Evolutionary conservation across 78 protist species (phyloP).

Genomic region (Dictyostelium citrinum): DNA sequence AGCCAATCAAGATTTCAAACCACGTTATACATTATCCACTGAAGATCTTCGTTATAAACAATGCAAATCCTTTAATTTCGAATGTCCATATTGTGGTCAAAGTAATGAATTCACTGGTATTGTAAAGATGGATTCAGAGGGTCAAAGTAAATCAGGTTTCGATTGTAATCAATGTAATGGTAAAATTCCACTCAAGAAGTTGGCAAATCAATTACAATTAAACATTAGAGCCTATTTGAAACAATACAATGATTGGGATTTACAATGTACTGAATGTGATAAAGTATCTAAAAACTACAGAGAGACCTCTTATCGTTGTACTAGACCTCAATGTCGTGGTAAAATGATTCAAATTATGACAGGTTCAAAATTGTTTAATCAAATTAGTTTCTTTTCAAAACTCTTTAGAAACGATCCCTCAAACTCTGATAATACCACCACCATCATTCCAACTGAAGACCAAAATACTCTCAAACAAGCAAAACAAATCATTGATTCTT

Average conservation of each 20-base stretch:
- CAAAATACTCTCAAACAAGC: slow-evolving; percentile 7
- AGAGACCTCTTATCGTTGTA: neutral
- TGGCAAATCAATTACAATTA: neutral
- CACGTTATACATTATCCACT: neutral
- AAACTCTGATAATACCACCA: neutral
- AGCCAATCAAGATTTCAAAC: neutral
- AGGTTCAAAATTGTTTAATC: neutral
- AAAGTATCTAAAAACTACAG: slow-evolving; percentile 8
- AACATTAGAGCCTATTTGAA: neutral
- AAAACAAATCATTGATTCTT: neutral
- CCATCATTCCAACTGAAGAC: neutral
- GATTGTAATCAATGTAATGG: neutral
- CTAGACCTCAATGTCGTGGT: neutral
- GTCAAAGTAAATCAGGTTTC: slow-evolving; percentile 10
- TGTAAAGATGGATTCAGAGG: neutral
- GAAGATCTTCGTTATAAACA: slow-evolving; percentile 12
- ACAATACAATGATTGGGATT: slow-evolving; percentile 17
- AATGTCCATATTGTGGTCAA: slow-evolving; percentile 3
- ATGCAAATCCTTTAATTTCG: slow-evolving; percentile 4
- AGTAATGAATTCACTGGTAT: neutral
- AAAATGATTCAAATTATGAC: neutral
- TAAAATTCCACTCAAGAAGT: neutral
- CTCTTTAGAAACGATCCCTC: neutral
- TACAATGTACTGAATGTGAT: slow-evolving; percentile 33
- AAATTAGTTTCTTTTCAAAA: slow-evolving; percentile 10